These are phyloP conservation scores for Aureobasidium mangrovei DNA, from an alignment of 2,329 filamentous ascomycete genomes.

Conservation along the genomic window DNA sequence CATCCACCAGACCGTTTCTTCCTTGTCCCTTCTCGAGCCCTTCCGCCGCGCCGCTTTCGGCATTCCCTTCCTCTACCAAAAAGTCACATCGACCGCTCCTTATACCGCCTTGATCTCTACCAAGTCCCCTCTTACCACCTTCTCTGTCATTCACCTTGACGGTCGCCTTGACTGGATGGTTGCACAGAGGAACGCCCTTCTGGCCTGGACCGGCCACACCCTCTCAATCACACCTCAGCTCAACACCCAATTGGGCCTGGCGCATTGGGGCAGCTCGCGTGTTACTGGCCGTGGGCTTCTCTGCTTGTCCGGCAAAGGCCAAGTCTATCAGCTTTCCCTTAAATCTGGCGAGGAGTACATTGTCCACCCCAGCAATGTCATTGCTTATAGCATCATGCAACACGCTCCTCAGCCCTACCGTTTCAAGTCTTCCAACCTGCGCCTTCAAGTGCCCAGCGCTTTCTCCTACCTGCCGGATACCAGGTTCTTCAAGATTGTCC, in stretches of 20 bases:
- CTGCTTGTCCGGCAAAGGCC: conserved; percentile 75
- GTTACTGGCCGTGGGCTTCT: conserved; percentile 81
- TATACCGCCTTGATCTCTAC: conserved; percentile 83
- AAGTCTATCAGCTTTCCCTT: conserved; percentile 78
- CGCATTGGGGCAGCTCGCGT: conserved; percentile 86
- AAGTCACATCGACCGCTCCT: conserved; percentile 75
- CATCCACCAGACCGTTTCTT: conserved; percentile 64
- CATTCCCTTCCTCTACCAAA: conserved; percentile 91
- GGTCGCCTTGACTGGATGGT: conserved; percentile 95
- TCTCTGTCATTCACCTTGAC: conserved; percentile 81
- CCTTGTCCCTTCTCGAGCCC: conserved; percentile 77
- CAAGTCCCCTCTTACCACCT: conserved; percentile 76
- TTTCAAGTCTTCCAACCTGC: conserved; percentile 66
- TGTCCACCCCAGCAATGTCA: conserved; percentile 77
- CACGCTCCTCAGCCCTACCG: conserved; percentile 74
- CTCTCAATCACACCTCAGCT: conserved; percentile 66
- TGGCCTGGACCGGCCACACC: conserved; percentile 96
- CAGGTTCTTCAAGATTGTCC: conserved; percentile 65
- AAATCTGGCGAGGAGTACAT: conserved; percentile 81
- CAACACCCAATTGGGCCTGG: conserved; percentile 63
- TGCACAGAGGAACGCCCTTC: conserved; percentile 71
- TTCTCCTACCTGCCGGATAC: conserved; percentile 58
- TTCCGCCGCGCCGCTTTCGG: conserved; percentile 70
- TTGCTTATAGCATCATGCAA: conserved; percentile 75
- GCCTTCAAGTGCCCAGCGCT: conserved; percentile 66